These are phyloP conservation scores for Phaeotremella skinneri DNA, from an alignment of 768 basidiomycete genomes.

Conservation along the genomic window DNA sequence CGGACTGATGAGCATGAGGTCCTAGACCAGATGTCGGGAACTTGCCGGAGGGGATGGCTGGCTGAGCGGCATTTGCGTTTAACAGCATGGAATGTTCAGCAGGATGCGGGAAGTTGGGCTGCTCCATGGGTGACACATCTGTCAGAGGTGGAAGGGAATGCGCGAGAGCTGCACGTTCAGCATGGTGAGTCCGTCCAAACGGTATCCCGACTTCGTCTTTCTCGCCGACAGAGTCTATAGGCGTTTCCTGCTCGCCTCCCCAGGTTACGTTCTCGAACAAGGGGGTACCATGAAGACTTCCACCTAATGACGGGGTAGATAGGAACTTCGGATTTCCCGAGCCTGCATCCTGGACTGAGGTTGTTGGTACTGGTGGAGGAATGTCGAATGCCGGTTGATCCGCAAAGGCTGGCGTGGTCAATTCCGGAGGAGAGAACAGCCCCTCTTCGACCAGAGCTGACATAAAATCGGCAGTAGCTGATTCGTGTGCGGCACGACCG, in stretches of 20 bases:
- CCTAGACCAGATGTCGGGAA: not conserved
- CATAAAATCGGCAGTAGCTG: slow-evolving; percentile 46
- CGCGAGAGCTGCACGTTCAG: slow-evolving; percentile 39
- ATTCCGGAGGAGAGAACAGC: slow-evolving; percentile 46
- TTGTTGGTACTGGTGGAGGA: not conserved
- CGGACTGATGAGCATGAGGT: slow-evolving; percentile 41
- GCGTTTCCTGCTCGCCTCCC: not conserved
- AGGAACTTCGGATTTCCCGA: slow-evolving; percentile 16
- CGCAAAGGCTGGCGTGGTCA: slow-evolving; percentile 37
- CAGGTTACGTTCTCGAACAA: slow-evolving; percentile 12
- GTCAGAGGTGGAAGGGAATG: slow-evolving; percentile 31
- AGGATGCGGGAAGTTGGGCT: slow-evolving; percentile 35
- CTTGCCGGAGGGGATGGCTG: slow-evolving; percentile 19
- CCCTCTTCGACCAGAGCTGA: slow-evolving; percentile 50
- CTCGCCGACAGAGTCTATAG: slow-evolving; percentile 13
- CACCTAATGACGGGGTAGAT: slow-evolving; percentile 45
- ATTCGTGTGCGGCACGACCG: slow-evolving; percentile 18
- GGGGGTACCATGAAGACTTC: slow-evolving; percentile 32
- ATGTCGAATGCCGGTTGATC: slow-evolving; percentile 30
- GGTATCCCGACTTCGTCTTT: slow-evolving; percentile 41
- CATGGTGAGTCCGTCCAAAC: slow-evolving; percentile 46
- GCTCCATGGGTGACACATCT: slow-evolving; percentile 18
- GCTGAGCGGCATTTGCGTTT: slow-evolving; percentile 42
- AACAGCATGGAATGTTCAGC: slow-evolving; percentile 36
- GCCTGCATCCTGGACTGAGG: not conserved